Evolutionary conservation across 2,329 filamentous ascomycete species (phyloP), one percentile per base, ranked within the genome.

Genomic region (Penicillium digitatum): DNA sequence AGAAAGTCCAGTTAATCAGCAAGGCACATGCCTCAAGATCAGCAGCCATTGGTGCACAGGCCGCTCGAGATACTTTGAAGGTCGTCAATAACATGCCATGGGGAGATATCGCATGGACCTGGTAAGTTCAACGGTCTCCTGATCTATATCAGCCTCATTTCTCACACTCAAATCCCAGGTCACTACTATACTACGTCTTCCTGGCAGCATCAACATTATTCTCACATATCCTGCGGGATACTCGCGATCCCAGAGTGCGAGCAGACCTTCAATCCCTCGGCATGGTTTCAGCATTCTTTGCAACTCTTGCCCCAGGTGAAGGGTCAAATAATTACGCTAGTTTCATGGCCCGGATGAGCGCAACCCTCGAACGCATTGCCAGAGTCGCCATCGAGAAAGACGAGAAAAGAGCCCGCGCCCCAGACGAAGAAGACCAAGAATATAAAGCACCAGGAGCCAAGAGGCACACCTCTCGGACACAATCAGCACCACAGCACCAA

Each of bases 31-130:
- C 96, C 11, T 95, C 94, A 70, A 91, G 88, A 42, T 96, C 91
- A 5, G 89, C 90, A 7, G 86, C 88, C 1, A 81, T 96, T 1
- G 96, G 91, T 71, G 90, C 95, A 2, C 88, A 90, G 50, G 92
- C 93, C 26, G 93, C 93, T 2, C 81, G 93, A 63, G 91, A 93
- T 10, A 95, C 90, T 2, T 93, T 97, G 56, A 89, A 91, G 51
- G 77, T 97, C 44, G 84, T 97, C 57, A 95, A 94, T 73, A 96
- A 95, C 69, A 89, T 96, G 53, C 93, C 93, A 0, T 91, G 95
- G 72, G 91, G 91, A 48, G 93, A 97, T 69, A 90, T 91, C 66
- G 87, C 89, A 42, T 96, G 91, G 73, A 90, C 96, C 46, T 97
- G 93, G 93, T 94, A 75, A 76, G 86, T 76, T 10, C 22, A 46